A percentile compares a stretch with the other conserved stretches of the same genome.
Conservation (phyloP, 2,329 filamentous ascomycete genomes). For the Colletotrichum neosansevieriae region DNA sequence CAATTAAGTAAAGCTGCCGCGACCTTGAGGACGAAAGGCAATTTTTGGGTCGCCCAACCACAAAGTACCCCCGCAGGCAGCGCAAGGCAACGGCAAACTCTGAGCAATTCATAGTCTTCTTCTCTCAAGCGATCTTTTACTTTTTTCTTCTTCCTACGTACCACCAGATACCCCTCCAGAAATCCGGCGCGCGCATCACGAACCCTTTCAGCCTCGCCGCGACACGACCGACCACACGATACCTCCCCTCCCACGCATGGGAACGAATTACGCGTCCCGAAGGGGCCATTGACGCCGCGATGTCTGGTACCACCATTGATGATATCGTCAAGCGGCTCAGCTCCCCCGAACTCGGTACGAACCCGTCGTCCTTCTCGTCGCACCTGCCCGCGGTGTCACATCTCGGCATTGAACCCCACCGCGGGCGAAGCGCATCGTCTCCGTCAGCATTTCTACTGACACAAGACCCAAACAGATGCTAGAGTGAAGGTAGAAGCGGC, state of each 20-base stretch:
- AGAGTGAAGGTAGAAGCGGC: slow-evolving; percentile 86
- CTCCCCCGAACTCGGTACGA: slow-evolving; percentile 66
- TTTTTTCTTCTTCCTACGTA: slow-evolving; percentile 5
- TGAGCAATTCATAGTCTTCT: slow-evolving; percentile 2
- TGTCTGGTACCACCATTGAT: slow-evolving; percentile 72
- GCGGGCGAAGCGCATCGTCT: slow-evolving; percentile 25
- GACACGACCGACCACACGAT: slow-evolving; percentile 39
- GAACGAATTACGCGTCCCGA: slow-evolving; percentile 49
- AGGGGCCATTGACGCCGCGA: slow-evolving; percentile 64
- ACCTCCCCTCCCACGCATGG: slow-evolving; percentile 50
- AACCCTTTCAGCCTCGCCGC: slow-evolving; percentile 29
- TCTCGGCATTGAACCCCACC: slow-evolving; percentile 12
- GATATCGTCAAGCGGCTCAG: slow-evolving; percentile 72
- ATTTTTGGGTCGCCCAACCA: neutral
- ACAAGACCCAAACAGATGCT: slow-evolving; percentile 69
- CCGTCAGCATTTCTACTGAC: slow-evolving; percentile 7
- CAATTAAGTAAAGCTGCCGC: slow-evolving; percentile 34
- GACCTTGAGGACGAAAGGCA: slow-evolving; percentile 21
- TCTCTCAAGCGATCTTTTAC: slow-evolving; percentile 6
- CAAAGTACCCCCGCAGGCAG: slow-evolving; percentile 14
- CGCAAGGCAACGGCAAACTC: neutral
- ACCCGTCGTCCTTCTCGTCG: slow-evolving; percentile 39
- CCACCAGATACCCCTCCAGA: slow-evolving; percentile 35
- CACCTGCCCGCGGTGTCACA: slow-evolving; percentile 8
- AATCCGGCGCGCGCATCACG: slow-evolving; percentile 20